Evolutionary conservation across 179 eudicot genomes (phyloP).

Genomic region (Carnegiea gigantea): DNA sequence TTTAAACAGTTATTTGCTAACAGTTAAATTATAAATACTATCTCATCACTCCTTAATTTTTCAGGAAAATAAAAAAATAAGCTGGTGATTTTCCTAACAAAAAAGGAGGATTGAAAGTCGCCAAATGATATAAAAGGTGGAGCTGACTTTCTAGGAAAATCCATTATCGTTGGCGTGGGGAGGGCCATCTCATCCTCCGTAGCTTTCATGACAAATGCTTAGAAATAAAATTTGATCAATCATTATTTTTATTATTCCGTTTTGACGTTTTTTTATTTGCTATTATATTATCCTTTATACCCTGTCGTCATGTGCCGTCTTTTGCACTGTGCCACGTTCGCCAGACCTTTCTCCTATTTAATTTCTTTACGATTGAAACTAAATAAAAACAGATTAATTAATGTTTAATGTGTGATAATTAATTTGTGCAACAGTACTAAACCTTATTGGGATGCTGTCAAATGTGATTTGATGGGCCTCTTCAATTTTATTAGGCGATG

Average conservation of each 20-base stretch:
- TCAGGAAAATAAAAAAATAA: not conserved
- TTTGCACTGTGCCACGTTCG: conserved; percentile 7
- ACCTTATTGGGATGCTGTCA: conserved; percentile 7
- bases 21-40: too few species aligned
- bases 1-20: too few species aligned
- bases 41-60: too few species aligned
- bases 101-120: not conserved
- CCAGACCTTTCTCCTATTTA: not conserved
- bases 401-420: not conserved
- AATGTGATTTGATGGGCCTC: conserved; percentile 1
- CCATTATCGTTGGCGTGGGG: not conserved
- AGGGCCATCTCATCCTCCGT: not conserved
- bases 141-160: conserved; percentile 14
- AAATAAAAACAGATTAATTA: not conserved
- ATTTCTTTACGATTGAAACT: not conserved
- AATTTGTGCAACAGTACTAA: not conserved
- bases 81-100: not conserved
- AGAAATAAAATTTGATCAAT: not conserved
- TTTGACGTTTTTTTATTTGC: not conserved
- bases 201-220: conserved; percentile 5
- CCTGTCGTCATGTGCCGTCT: conserved; percentile 16
- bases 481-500: not conserved
- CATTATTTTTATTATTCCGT: not conserved
- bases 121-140: not conserved
- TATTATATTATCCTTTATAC: not conserved